Evolutionary conservation across 768 basidiomycete genomes (phyloP).

Genomic region (Agaricus subrufescens): DNA sequence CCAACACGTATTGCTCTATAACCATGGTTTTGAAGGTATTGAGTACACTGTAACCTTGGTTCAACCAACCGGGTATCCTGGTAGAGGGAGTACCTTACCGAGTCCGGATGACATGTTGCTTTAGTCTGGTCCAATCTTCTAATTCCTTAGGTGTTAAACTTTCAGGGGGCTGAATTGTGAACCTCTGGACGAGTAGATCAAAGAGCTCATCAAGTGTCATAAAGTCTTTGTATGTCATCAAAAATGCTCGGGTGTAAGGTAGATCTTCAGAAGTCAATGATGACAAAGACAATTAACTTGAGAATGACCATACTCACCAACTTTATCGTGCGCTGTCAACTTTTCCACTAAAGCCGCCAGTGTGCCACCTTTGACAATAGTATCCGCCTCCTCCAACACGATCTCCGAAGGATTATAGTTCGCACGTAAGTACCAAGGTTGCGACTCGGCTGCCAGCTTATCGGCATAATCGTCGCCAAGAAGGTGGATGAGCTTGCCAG

Average conservation of each 20-base stretch:
- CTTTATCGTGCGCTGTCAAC: constrained; percentile 85
- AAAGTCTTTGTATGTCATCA: constrained; percentile 96
- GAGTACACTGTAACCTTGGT: constrained; percentile 53
- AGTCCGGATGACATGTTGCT: constrained; percentile 83
- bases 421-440: constrained; percentile 83
- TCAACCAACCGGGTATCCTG: background rate
- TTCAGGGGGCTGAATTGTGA: constrained; percentile 70
- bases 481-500: constrained; percentile 45
- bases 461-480: constrained; percentile 55
- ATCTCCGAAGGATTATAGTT: constrained; percentile 81
- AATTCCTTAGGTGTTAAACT: constrained; percentile 56
- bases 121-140: constrained; percentile 78
- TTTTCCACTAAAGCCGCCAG: constrained; percentile 83
- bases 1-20: constrained; percentile 75
- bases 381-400: constrained; percentile 72
- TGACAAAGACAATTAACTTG: background rate
- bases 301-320: constrained; percentile 44
- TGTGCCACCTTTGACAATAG: constrained; percentile 82
- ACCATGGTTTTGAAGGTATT: constrained; percentile 92
- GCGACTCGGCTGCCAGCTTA: constrained; percentile 37
- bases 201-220: constrained; percentile 80
- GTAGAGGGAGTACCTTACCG: constrained; percentile 48
- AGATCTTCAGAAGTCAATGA: constrained; percentile 43
- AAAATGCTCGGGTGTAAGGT: constrained; percentile 81
- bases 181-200: constrained; percentile 75